Evolutionary conservation across 345 rosid genomes (phyloP), one percentile per base, ranked within the genome.

Genomic region (Acer yangbiense): DNA sequence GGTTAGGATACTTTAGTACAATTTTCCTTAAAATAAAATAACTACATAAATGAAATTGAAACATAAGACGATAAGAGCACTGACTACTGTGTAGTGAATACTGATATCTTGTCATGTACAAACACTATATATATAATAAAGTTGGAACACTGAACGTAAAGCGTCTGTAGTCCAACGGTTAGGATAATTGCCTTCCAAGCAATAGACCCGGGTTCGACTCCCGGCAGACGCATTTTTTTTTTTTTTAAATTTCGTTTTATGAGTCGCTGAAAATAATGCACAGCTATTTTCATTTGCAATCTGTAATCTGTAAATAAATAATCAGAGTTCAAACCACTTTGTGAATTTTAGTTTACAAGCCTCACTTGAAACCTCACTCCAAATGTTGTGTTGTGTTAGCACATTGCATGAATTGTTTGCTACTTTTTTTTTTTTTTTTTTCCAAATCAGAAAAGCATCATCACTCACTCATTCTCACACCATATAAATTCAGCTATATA

Each of bases 171-270:
- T 92, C 91, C 98, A 89, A 92, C 90, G 93, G 95, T 90, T 85
- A 90, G 92, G 93, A 91, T 91, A 90, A 87, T 91, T 90, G 94
- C 90, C 94, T 90, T 90, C 93, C 92, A 90, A 90, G 86, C 86
- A 89, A 90, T 89, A 90, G 92, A 88, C 89, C 93, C 91, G 91
- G 93, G 92, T 90, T 90, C 91, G 93, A 88, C 94, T 91, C 90
- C 91, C 90, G 92, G 89, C 91, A 90, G 43, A 87, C 90, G 87
- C 90, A 88, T 0, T 17, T 58, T 5, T 1, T 0, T n/a, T 58
- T 17, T 57, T 2, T n/a, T n/a, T n/a, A 50, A 14, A 35, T 35
- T 35, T 14, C 17, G 39, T 14, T 50, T 11, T 50, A 14, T 0
- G 3, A 50, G 17, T 50, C 55, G 2, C 11, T 43, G 10, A 43